Evolutionary conservation across 2,329 filamentous ascomycete species (phyloP).

Genomic region (Mollisia scopiformis): DNA sequence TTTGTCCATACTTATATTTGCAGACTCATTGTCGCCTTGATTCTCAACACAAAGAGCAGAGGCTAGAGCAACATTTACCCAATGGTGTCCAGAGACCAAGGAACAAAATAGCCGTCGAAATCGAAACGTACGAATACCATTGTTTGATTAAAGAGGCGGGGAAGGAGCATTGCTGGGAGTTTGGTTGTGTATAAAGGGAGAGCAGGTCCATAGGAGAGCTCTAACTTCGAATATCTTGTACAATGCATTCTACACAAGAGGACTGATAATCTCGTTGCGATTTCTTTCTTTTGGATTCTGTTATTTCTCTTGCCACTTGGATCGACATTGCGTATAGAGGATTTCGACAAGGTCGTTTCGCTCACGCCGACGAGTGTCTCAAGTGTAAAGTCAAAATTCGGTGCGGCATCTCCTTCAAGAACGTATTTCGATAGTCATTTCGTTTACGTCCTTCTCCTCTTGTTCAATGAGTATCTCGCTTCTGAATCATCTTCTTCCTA

Average conservation of each 20-base stretch:
- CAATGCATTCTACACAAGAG: constrained; percentile 5
- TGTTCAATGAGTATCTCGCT: neutral
- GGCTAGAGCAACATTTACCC: constrained; percentile 24
- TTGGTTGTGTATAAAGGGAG: constrained; percentile 33
- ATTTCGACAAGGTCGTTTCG: neutral
- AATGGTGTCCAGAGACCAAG: neutral
- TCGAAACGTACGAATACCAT: constrained; percentile 14
- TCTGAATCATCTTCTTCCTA: neutral
- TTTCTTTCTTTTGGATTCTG: neutral
- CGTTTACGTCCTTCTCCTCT: neutral
- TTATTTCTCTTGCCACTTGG: neutral
- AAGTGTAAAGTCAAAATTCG: neutral
- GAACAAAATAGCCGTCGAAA: neutral
- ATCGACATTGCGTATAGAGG: neutral
- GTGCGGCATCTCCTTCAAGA: neutral
- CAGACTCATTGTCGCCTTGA: constrained; percentile 89
- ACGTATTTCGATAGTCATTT: too few species aligned
- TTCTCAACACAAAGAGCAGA: constrained; percentile 79
- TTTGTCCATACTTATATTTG: constrained; percentile 16
- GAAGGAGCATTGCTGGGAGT: constrained; percentile 36
- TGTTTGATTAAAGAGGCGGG: constrained; percentile 31
- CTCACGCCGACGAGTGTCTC: neutral
- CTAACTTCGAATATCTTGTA: constrained; percentile 29
- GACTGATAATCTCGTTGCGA: neutral
- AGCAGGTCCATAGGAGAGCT: constrained; percentile 17